Evolutionary conservation across 169 alveolate genomes (phyloP).

Genomic region (Plasmodium knowlesi): DNA sequence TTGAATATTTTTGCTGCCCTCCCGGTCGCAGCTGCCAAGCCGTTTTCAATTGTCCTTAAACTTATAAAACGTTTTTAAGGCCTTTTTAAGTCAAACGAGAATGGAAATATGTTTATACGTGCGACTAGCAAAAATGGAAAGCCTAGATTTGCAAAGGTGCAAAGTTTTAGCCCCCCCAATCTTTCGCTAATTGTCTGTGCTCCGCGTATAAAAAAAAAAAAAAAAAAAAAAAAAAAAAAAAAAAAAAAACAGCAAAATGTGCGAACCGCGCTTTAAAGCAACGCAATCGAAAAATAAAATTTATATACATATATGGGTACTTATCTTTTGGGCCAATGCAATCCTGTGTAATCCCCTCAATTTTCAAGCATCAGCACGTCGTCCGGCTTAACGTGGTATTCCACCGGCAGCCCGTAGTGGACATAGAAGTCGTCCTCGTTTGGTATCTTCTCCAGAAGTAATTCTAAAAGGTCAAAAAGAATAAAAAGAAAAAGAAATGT

Average conservation of each 20-base stretch:
- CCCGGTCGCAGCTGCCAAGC: neutral
- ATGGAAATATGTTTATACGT: neutral
- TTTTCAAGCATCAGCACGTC: slow-evolving; percentile 34
- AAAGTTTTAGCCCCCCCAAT: neutral
- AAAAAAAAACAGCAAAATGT: neutral
- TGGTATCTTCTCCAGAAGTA: slow-evolving; percentile 55
- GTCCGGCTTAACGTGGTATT: slow-evolving; percentile 39
- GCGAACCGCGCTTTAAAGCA: neutral
- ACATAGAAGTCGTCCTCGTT: slow-evolving; percentile 49
- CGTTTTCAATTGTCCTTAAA: slow-evolving; percentile 25
- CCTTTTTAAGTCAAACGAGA: slow-evolving; percentile 5
- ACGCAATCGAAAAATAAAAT: neutral
- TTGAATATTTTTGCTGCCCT: neutral
- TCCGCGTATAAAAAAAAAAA: neutral
- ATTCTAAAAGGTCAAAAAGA: slow-evolving; percentile 7
- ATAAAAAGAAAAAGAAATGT: slow-evolving; percentile 3
- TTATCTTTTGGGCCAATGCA: neutral
- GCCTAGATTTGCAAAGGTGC: neutral
- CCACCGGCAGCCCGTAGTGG: slow-evolving; percentile 70
- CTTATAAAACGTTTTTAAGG: slow-evolving; percentile 8
- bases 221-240: neutral
- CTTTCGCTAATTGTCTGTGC: neutral
- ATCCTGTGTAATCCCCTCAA: neutral
- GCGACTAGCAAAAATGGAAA: neutral
- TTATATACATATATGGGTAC: neutral